Base-by-base conservation (phyloP, 495 filamentous ascomycete genomes). In the Extremus antarcticus region DNA sequence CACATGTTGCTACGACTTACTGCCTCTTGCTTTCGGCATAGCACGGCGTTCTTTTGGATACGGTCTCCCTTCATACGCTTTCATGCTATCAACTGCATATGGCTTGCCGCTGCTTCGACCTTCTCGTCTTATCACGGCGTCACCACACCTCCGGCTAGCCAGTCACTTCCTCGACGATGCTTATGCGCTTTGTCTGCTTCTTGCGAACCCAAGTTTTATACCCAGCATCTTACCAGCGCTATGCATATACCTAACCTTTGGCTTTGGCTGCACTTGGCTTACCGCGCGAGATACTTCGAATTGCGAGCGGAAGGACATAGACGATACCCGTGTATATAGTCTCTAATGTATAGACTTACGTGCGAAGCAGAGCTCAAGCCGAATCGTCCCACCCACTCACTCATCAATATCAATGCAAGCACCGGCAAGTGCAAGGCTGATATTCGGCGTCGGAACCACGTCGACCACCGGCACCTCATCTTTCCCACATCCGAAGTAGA, bases 1-100 rank as follows among this genome's bases (percentile, higher is more conserved):
- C 46, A 48, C 46, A 8, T 48, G 46, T 17, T 48, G 46, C 46
- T 48, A 48, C 46, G 46, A 48, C 46, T 46, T 19, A n/a, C n/a
- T n/a, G n/a, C 9, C 43, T 21, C 7, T 17, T 45, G 41, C n/a
- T 45, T n/a, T 17, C 8, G 19, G 7, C 15, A 45, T 45, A 45
- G 41, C 41, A n/a, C 41, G 41, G 41, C 41, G 41, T 45, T 45
- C n/a, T n/a, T 17, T 45, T 45, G 41, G 41, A 45, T 45, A 45
- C 41, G 41, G 16, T 17, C 41, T 21, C 17, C 41, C 7, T 7
- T 17, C 8, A n/a, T 7, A n/a, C 19, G 8, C 7, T 45, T 7
- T 45, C 19, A 45, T 21, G 41, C 19, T 21, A 9, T 45, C 41
- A 9, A n/a, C n/a, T 7, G 19, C 41, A 7, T 21, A 45, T n/a